A percentile compares a stretch with the other conserved stretches of the same genome.
These are phyloP conservation scores for Chaetothyriales sp. DNA, from an alignment of 2,329 filamentous ascomycete genomes.

Conservation along the genomic window DNA sequence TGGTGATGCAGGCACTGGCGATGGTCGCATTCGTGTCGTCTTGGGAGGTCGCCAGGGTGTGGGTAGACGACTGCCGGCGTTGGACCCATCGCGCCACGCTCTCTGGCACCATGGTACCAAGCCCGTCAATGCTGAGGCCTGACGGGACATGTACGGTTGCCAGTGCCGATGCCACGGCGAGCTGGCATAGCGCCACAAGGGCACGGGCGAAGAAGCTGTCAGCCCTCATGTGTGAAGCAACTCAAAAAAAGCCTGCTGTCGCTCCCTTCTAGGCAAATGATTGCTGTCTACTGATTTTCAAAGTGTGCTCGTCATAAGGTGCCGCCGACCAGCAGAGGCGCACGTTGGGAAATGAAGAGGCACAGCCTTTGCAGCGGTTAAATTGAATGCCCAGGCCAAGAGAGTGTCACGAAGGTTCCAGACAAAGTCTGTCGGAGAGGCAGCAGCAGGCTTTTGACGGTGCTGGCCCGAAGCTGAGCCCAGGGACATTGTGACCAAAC, in stretches of 20 bases:
- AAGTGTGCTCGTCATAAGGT: not conserved
- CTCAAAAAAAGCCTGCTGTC: not conserved
- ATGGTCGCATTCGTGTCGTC: constrained; percentile 27
- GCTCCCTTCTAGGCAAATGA: not conserved
- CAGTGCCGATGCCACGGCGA: not conserved
- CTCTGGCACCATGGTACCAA: not conserved
- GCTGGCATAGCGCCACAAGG: not conserved
- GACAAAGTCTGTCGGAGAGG: not conserved
- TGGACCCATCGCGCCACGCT: not conserved
- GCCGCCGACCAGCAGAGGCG: not conserved
- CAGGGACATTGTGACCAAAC: not conserved
- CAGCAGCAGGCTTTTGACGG: not conserved
- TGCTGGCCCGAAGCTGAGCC: not conserved
- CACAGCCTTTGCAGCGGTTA: not conserved
- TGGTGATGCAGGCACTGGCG: constrained; percentile 44
- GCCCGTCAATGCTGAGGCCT: not conserved
- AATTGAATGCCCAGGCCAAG: not conserved
- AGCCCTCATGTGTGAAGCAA: not conserved
- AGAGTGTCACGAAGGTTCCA: not conserved
- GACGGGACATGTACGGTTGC: not conserved
- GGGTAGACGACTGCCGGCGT: not conserved
- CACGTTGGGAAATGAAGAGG: not conserved
- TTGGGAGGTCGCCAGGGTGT: not conserved
- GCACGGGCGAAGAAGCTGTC: not conserved
- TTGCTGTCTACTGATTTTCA: not conserved